Evolutionary conservation across 2,329 filamentous ascomycete species (phyloP).

Genomic region (Chrysosporium queenslandicum): DNA sequence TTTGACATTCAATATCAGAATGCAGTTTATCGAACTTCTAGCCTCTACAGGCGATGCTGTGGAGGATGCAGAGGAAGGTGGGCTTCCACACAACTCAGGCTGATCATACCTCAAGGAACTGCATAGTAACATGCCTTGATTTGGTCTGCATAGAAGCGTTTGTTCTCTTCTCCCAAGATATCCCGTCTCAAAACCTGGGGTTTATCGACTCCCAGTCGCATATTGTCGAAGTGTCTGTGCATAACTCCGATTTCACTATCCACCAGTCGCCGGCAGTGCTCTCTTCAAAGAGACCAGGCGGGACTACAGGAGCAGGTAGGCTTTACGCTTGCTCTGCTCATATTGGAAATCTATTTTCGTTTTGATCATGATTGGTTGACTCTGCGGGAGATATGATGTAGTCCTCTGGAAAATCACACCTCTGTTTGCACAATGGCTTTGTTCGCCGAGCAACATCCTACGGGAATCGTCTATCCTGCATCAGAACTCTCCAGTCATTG

Average conservation of each 20-base stretch:
- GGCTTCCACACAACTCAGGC: slow-evolving; percentile 31
- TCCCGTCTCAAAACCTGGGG: slow-evolving; percentile 68
- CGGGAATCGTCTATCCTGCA: slow-evolving; percentile 47
- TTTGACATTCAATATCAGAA: slow-evolving; percentile 7
- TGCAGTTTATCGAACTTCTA: slow-evolving; percentile 20
- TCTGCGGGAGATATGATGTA: slow-evolving; percentile 23
- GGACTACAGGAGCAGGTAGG: slow-evolving; percentile 61
- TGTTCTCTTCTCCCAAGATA: slow-evolving; percentile 66
- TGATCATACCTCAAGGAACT: slow-evolving; percentile 28
- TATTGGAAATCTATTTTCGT: no score
- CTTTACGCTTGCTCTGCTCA: no score
- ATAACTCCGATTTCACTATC: slow-evolving; percentile 60
- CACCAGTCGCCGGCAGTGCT: slow-evolving; percentile 76
- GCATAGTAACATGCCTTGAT: neutral
- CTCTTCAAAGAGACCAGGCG: slow-evolving; percentile 60
- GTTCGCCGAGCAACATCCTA: slow-evolving; percentile 52
- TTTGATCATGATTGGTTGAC: slow-evolving; percentile 6
- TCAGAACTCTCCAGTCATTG: slow-evolving; percentile 53
- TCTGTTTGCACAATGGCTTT: slow-evolving; percentile 69
- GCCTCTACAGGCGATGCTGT: slow-evolving; percentile 20
- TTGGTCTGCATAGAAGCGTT: slow-evolving; percentile 64
- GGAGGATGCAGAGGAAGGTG: slow-evolving; percentile 42
- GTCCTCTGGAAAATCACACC: slow-evolving; percentile 91
- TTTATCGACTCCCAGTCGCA: slow-evolving; percentile 66
- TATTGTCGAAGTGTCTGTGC: slow-evolving; percentile 57